Base-by-base conservation (phyloP, 1,284 basidiomycete species). In the Entoloma clypeatum region DNA sequence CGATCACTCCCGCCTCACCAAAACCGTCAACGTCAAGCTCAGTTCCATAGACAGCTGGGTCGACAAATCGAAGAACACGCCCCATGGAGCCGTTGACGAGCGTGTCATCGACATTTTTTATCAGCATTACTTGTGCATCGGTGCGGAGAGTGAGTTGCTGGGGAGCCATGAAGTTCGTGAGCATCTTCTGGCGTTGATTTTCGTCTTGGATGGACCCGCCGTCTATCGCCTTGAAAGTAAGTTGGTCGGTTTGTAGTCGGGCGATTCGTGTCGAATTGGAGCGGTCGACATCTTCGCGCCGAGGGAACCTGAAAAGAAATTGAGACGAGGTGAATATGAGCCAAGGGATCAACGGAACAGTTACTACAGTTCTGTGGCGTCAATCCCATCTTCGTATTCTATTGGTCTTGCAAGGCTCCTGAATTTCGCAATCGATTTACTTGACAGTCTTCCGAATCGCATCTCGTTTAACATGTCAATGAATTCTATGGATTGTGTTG, bases 31-130 rank as follows among this genome's bases (percentile, higher is more conserved):
- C 50, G 30, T 68, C 74, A 18, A 62, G 55, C 23, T 70, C 64
- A 9, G 62, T 67, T 17, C 62, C 62, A 45, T 68, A 69, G 11
- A 50, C 52, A 11, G 61, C 54, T 4, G 74, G 70, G 36, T 82
- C 77, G 11, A 63, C 59, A 34, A 95, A 95, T 0, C 72, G 75
- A n/a, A 83, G 58, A 11, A 98, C 78, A 35, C 73, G 77, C 19
- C 93, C 93, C 58, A 94, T 81, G 17, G 85, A 89, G 0, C 93
- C 93, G 57, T 98, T 98, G 36, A 96, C 92, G 2, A 97, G 72
- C 24, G 50, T 70, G 45, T 74, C 79, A 59, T 61, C 71, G 36
- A 74, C 63, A 45, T 82, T 81, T 65, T 81, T 94, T 64, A 93
- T 86, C 7, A 94, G 66, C 81, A 86, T 84, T 7, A 84, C 81